Percentiles rank a stretch among this genome's conserved stretches.
Evolutionary conservation across 2,329 filamentous ascomycete genomes (phyloP).

Genomic region (Penicillium sp.): DNA sequence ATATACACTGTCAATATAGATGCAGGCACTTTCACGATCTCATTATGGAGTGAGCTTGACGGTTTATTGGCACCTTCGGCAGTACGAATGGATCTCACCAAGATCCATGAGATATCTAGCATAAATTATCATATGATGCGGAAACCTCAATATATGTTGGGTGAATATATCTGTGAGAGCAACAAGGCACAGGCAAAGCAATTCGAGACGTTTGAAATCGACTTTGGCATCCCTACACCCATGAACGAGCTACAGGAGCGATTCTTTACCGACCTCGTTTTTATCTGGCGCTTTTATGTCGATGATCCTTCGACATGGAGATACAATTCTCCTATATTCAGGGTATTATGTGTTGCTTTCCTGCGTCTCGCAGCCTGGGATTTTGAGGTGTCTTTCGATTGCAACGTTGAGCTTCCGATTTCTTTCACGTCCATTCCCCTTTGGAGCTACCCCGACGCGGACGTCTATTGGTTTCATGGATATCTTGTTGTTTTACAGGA

Average conservation of each 20-base stretch:
- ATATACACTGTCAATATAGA: constrained; percentile 30
- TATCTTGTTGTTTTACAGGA: constrained; percentile 21
- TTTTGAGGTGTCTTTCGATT: constrained; percentile 20
- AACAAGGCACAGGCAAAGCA: constrained; percentile 1
- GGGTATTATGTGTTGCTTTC: constrained; percentile 17
- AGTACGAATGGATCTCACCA: constrained; percentile 3
- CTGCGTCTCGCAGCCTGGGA: constrained; percentile 28
- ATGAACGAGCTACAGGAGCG: constrained; percentile 31
- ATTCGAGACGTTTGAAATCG: constrained; percentile 16
- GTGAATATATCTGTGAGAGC: not conserved
- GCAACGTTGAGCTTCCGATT: constrained; percentile 19
- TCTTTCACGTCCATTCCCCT: constrained; percentile 3
- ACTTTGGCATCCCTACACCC: constrained; percentile 19
- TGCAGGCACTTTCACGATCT: constrained; percentile 18
- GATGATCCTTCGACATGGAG: constrained; percentile 27
- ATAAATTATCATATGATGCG: no score
- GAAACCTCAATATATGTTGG: no score
- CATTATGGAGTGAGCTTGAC: constrained; percentile 4
- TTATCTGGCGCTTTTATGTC: constrained; percentile 27
- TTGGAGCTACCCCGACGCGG: constrained; percentile 11
- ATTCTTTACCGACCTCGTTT: constrained; percentile 27
- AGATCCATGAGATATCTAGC: not conserved
- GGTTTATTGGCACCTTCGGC: constrained; percentile 1
- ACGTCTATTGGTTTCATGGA: constrained; percentile 22
- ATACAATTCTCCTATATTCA: constrained; percentile 20